phyloP scores from a whole-genome alignment of 2,329 filamentous ascomycete species.

The Grosmannia huntii region DNA sequence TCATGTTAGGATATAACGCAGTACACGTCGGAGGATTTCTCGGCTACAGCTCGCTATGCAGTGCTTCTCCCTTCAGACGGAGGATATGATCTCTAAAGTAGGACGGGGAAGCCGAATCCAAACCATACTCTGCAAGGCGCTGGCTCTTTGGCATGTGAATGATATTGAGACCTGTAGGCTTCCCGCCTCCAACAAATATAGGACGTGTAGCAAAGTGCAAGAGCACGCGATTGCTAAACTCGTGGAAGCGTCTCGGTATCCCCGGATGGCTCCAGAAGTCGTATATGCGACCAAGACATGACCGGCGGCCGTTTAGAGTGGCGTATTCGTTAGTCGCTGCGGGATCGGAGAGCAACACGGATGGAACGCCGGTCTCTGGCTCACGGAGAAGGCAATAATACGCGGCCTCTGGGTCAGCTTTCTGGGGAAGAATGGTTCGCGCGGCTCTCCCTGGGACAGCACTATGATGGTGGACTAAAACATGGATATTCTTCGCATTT shows the following conservation, averaged over 20 bases:
- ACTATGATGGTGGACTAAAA: not conserved
- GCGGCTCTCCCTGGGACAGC: not conserved
- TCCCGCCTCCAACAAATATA: not conserved
- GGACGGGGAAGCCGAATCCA: not conserved
- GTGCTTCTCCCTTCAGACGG: too few relatives aligned
- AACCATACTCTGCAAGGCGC: not conserved
- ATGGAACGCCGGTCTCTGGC: not conserved
- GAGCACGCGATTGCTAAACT: too few relatives aligned
- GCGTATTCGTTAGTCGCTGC: not conserved
- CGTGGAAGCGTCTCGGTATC: not conserved
- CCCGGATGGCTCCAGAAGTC: not conserved
- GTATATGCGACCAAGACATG: not conserved
- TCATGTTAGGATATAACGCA: not conserved
- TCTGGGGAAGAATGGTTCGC: not conserved
- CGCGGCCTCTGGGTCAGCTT: not conserved
- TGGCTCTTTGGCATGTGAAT: not conserved
- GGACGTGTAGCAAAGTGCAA: too few relatives aligned
- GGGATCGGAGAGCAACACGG: not conserved
- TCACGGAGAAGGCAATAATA: not conserved
- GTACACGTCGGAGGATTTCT: not conserved
- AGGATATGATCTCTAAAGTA: not conserved
- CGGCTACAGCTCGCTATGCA: not conserved
- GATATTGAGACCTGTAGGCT: not conserved
- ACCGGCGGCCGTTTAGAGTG: not conserved
- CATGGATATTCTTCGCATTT: not conserved